Evolutionary conservation across 257 asterid genomes (phyloP).

Genomic region (Anisodus tanguticus): DNA sequence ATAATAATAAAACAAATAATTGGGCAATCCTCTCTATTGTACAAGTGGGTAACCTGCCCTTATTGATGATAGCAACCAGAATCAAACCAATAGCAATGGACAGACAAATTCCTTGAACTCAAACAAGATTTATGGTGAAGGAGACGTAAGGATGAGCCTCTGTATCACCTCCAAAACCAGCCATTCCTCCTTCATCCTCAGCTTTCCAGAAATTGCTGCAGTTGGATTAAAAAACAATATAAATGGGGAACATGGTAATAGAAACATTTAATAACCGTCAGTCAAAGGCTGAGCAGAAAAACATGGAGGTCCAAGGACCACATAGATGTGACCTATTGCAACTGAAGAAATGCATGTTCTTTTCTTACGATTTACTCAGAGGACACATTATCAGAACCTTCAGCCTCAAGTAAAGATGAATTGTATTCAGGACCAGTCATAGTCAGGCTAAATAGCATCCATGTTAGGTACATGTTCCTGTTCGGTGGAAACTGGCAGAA

Average conservation of each 20-base stretch:
- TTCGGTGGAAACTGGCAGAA: conserved; percentile 1
- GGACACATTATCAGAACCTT: conserved; percentile 1
- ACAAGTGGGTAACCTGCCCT: conserved; percentile 46
- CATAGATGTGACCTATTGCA: conserved; percentile 23
- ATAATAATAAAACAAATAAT: conserved; percentile 37
- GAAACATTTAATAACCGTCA: background rate
- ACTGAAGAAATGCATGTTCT: conserved; percentile 22
- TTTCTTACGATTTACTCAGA: conserved; percentile 13
- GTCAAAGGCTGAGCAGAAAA: conserved; percentile 17
- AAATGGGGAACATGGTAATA: conserved; percentile 17
- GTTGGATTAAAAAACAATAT: conserved; percentile 34
- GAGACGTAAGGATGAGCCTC: conserved; percentile 85
- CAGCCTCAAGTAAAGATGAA: conserved; percentile 2
- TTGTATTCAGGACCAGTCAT: conserved; percentile 7
- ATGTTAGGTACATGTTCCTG: background rate
- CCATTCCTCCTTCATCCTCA: conserved; percentile 80
- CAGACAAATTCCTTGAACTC: conserved; percentile 43
- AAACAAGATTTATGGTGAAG: conserved; percentile 84
- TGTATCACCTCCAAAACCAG: conserved; percentile 68
- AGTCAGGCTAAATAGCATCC: conserved; percentile 7
- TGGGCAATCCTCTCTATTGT: conserved; percentile 35
- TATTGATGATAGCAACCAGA: conserved; percentile 36
- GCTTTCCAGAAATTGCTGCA: conserved; percentile 86
- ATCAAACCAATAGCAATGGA: conserved; percentile 41
- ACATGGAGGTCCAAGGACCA: conserved; percentile 15